Percentiles rank a stretch among this genome's conserved stretches.
phyloP scores from a whole-genome alignment of 2,329 filamentous ascomycete genomes.

The Aspergillus udagawae region DNA sequence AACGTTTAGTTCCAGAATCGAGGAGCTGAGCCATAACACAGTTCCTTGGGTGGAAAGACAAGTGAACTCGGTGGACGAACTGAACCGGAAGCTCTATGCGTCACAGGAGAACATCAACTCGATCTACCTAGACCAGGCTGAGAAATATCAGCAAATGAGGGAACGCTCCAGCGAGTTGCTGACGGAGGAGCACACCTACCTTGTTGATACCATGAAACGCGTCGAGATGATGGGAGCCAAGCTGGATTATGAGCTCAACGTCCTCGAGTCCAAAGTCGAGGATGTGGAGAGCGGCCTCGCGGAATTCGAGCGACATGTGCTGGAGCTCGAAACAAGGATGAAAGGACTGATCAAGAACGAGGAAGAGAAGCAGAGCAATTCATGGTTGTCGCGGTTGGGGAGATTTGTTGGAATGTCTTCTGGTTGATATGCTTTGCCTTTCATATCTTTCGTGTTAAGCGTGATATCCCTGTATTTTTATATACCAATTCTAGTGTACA shows the following conservation, averaged over 20 bases:
- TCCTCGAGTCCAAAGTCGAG: conserved; percentile 72
- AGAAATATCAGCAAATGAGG: conserved; percentile 65
- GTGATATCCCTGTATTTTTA: conserved; percentile 5
- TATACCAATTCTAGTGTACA: conserved; percentile 21
- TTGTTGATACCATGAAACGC: conserved; percentile 71
- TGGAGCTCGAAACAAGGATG: conserved; percentile 63
- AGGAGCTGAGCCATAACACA: conserved; percentile 33
- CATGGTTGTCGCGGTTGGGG: conserved; percentile 58
- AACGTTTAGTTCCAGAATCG: conserved; percentile 33
- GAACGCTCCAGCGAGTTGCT: conserved; percentile 66
- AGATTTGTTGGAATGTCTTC: conserved; percentile 23
- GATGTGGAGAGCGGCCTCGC: conserved; percentile 80
- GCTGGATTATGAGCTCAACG: conserved; percentile 86
- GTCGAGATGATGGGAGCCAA: conserved; percentile 78
- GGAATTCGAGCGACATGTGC: conserved; percentile 75
- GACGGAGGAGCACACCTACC: conserved; percentile 61
- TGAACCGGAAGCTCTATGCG: conserved; percentile 60
- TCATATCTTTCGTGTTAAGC: background rate
- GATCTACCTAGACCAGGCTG: conserved; percentile 66
- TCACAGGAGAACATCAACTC: conserved; percentile 64
- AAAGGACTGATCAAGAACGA: conserved; percentile 60
- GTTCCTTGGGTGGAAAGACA: conserved; percentile 43
- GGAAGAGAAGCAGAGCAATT: conserved; percentile 58
- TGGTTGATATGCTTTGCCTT: conserved; percentile 11
- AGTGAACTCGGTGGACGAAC: conserved; percentile 46